These are phyloP conservation scores for Penicillium odoratum DNA, from an alignment of 495 filamentous ascomycete genomes.

Conservation along the genomic window DNA sequence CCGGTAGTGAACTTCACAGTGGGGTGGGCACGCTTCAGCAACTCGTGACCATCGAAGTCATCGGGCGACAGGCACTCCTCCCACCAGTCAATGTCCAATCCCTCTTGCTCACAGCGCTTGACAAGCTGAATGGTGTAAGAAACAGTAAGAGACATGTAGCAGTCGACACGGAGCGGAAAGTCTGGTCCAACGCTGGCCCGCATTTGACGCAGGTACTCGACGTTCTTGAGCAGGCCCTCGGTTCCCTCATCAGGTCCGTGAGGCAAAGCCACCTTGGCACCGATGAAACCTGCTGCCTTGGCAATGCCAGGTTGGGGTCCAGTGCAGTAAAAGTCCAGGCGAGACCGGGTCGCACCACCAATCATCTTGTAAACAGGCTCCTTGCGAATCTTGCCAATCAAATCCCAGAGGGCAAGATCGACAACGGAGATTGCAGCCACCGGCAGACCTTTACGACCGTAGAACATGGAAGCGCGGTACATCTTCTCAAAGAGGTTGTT, in stretches of 20 bases:
- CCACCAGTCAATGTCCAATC: constrained; percentile 94
- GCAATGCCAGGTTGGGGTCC: constrained; percentile 78
- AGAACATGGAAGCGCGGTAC: constrained; percentile 94
- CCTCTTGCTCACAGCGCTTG: constrained; percentile 71
- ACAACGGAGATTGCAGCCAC: constrained; percentile 91
- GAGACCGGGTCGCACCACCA: constrained; percentile 76
- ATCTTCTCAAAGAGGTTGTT: constrained; percentile 92
- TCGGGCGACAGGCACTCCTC: constrained; percentile 89
- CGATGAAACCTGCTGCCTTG: constrained; percentile 81
- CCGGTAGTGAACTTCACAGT: constrained; percentile 93
- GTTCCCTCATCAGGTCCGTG: constrained; percentile 85
- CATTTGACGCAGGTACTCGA: constrained; percentile 82
- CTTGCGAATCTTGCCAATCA: constrained; percentile 82
- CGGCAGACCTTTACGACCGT: constrained; percentile 86
- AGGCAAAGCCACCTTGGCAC: constrained; percentile 84
- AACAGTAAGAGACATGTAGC: constrained; percentile 94
- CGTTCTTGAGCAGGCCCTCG: constrained; percentile 79
- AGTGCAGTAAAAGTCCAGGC: constrained; percentile 91
- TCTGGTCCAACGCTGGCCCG: constrained; percentile 82
- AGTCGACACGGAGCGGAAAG: constrained; percentile 92
- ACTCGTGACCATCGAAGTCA: constrained; percentile 84
- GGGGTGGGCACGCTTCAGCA: constrained; percentile 85
- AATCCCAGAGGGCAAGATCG: constrained; percentile 88
- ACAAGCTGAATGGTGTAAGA: constrained; percentile 88
- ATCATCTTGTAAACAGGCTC: constrained; percentile 96